phyloP scores from a whole-genome alignment of 495 filamentous ascomycete species.

The Penicillium manginii region DNA sequence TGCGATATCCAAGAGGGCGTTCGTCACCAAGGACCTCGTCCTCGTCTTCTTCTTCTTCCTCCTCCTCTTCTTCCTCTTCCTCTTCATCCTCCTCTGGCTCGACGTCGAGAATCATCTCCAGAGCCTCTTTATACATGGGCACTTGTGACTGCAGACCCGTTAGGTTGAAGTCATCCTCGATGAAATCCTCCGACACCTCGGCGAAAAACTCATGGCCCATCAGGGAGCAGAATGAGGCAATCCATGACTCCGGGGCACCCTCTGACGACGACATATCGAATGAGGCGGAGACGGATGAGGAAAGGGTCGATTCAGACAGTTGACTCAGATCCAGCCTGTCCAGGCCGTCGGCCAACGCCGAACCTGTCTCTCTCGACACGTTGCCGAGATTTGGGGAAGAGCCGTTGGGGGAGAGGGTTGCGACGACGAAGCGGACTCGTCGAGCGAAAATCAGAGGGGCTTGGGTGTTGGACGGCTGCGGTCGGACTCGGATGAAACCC shows the following conservation, averaged over 20 bases:
- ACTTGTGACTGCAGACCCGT: slow-evolving; percentile 94
- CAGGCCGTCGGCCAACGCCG: slow-evolving; percentile 56
- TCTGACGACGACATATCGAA: slow-evolving; percentile 72
- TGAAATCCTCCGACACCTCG: slow-evolving; percentile 97
- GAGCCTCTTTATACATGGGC: slow-evolving; percentile 97
- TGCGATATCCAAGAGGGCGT: slow-evolving; percentile 58
- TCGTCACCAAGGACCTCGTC: slow-evolving; percentile 73
- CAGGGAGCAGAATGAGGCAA: slow-evolving; percentile 92
- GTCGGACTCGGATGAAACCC: neutral
- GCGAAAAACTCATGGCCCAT: slow-evolving; percentile 98
- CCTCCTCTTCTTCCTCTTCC: slow-evolving; percentile 73
- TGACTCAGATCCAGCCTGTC: slow-evolving; percentile 56
- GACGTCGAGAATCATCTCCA: slow-evolving; percentile 97
- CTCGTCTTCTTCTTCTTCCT: slow-evolving; percentile 81
- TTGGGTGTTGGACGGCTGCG: slow-evolving; percentile 7
- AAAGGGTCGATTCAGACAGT: slow-evolving; percentile 54
- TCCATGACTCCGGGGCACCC: slow-evolving; percentile 91
- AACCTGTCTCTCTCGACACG: slow-evolving; percentile 57
- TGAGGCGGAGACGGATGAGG: slow-evolving; percentile 50
- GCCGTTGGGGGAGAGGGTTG: slow-evolving; percentile 12
- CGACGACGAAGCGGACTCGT: slow-evolving; percentile 33
- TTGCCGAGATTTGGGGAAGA: slow-evolving; percentile 45
- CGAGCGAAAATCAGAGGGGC: slow-evolving; percentile 25
- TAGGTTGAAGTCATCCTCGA: slow-evolving; percentile 99
- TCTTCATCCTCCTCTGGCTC: slow-evolving; percentile 93